These are phyloP conservation scores for Jackrogersella multiformis DNA, from an alignment of 495 filamentous ascomycete species.

Conservation along the genomic window DNA sequence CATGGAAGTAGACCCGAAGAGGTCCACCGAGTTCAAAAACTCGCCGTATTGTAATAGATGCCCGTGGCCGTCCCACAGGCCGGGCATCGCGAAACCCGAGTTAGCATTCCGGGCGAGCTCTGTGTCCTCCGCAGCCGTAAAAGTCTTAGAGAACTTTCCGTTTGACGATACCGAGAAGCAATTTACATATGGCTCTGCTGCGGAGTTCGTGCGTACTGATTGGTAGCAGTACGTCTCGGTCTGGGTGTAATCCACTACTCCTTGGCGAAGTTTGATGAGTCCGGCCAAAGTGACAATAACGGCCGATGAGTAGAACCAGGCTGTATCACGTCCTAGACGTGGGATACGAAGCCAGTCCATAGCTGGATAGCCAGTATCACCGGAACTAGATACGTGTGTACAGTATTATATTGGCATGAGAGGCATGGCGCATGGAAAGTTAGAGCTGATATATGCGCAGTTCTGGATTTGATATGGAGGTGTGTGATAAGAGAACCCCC, in stretches of 20 bases:
- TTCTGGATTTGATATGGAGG: background rate
- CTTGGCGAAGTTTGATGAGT: slow-evolving; percentile 26
- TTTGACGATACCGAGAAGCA: slow-evolving; percentile 55
- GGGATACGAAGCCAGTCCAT: slow-evolving; percentile 34
- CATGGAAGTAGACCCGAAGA: slow-evolving; percentile 64
- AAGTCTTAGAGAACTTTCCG: slow-evolving; percentile 48
- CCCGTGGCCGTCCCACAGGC: slow-evolving; percentile 72
- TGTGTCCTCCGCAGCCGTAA: slow-evolving; percentile 24
- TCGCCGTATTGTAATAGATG: slow-evolving; percentile 71
- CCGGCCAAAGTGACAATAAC: slow-evolving; percentile 27
- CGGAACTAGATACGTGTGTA: background rate
- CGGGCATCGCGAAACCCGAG: slow-evolving; percentile 62
- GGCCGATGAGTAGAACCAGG: slow-evolving; percentile 32
- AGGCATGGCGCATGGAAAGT: background rate
- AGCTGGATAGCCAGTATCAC: background rate
- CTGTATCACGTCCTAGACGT: slow-evolving; percentile 19
- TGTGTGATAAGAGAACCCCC: slow-evolving; percentile 24
- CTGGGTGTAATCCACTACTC: slow-evolving; percentile 17
- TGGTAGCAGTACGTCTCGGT: slow-evolving; percentile 54
- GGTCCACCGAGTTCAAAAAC: slow-evolving; percentile 66
- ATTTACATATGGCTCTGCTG: slow-evolving; percentile 40
- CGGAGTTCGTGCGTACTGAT: slow-evolving; percentile 50
- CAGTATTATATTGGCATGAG: background rate
- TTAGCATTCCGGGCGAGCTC: slow-evolving; percentile 21
- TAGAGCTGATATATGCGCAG: background rate